Evolutionary conservation across 2,329 filamentous ascomycete genomes (phyloP), one percentile per base, ranked within the genome.

Genomic region (Phoma sp.): DNA sequence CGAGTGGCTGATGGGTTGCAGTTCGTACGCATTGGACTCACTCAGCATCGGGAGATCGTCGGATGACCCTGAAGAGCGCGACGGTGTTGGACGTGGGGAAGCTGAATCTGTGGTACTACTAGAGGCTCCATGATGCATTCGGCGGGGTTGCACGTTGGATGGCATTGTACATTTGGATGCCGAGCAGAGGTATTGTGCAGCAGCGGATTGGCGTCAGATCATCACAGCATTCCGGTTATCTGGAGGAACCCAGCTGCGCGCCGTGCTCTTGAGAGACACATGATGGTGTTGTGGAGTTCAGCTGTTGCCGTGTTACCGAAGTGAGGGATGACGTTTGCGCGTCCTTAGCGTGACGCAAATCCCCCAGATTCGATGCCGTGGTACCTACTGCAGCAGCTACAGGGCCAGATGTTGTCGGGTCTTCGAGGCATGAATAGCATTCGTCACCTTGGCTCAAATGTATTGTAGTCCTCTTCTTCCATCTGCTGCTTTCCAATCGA

Each of bases 1-100:
- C 35, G 60, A 39, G 37, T 55, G 58, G 9, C 61, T 49, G n/a
- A 70, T 60, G 1, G 59, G 53, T 32, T 53, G 60, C 23, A 73
- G 25, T 50, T 73, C 66, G 46, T 70, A 70, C 2, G 68, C 53
- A 22, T 70, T 57, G 7, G 57, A 38, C 4, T 59, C 62, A 9
- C 58, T 47, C 8, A 49, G 44, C 37, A 61, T 29, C 4, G 55
- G 55, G 8, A 58, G 25, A 3, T 40, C 47, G 40, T 61, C 47
- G 3, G 55, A 58, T 8, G 55, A 60, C 7, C 45, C 46, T 11
- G 67, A 64, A 7, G 67, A 62, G 27, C 58, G 62, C 33, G 57
- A 56, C 2, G 67, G 68, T 6, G 68, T 69, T 35, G 62, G 49
- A 29, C 59, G 58, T 3, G 57, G 56, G 6, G 61, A 65, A 7